A percentile compares a stretch with the other conserved stretches of the same genome.
Conservation (phyloP, 768 basidiomycete genomes). For the Candolleomyces eurysporus region DNA sequence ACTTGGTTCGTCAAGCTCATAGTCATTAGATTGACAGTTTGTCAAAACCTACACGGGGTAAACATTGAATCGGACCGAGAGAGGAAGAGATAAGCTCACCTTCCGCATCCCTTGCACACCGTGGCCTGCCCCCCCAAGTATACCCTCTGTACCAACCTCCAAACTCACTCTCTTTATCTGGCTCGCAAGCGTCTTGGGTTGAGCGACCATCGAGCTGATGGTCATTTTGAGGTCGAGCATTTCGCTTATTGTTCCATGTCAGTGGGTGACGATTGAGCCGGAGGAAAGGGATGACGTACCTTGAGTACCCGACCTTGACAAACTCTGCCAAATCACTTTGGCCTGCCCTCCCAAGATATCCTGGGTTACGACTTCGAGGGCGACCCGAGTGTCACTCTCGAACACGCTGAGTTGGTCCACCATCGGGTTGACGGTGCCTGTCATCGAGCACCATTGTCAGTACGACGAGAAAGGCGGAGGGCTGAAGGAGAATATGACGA, state of each 20-base stretch:
- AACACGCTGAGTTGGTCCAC: conserved; percentile 87
- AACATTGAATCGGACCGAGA: not conserved
- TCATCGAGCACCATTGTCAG: too few relatives aligned
- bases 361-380: conserved; percentile 87
- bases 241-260: conserved; percentile 36
- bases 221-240: conserved; percentile 89
- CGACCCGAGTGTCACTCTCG: conserved; percentile 80
- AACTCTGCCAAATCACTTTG: conserved; percentile 78
- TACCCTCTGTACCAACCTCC: conserved; percentile 92
- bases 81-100: conserved; percentile 32
- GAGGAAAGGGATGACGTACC: conserved; percentile 32
- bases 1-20: conserved; percentile 91
- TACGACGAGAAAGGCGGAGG: too few relatives aligned
- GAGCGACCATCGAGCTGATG: not conserved
- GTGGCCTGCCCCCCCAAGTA: conserved; percentile 92
- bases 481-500: too few relatives aligned
- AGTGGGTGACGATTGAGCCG: not conserved
- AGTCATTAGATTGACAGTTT: conserved; percentile 93
- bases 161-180: conserved; percentile 90
- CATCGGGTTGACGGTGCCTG: conserved; percentile 87
- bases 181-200: conserved; percentile 64
- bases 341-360: conserved; percentile 92
- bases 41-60: conserved; percentile 64
- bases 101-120: conserved; percentile 96
- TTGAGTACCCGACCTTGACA: conserved; percentile 90